These are phyloP conservation scores for Termitomyces sp. DNA, from an alignment of 1,284 basidiomycete species.

Conservation along the genomic window DNA sequence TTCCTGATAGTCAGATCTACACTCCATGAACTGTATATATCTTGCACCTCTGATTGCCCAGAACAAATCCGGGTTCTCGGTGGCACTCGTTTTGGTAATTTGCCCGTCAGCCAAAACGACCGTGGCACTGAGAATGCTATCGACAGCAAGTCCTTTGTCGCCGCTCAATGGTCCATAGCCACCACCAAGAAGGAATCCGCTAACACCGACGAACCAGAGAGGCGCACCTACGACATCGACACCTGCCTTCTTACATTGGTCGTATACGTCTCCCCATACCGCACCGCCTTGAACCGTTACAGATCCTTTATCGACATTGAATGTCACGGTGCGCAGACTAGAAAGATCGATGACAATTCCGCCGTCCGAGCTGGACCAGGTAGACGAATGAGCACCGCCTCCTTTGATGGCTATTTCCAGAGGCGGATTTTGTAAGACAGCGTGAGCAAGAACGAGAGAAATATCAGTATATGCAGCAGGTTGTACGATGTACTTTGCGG, in stretches of 20 bases:
- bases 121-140: conserved; percentile 27
- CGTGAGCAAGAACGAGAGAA: conserved; percentile 1
- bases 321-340: no score
- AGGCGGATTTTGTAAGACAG: conserved; percentile 5
- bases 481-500: no score
- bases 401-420: conserved; percentile 14
- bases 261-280: conserved; percentile 17
- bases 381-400: no score
- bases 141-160: conserved; percentile 25
- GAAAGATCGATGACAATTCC: no score
- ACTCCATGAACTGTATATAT: no score
- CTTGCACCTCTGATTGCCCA: conserved; percentile 22
- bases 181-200: conserved; percentile 20
- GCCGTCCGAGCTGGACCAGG: no score
- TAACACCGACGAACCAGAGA: conserved; percentile 11
- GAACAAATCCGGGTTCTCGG: conserved; percentile 21
- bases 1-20: background rate
- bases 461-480: conserved; percentile 5
- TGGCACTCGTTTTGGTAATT: conserved; percentile 22
- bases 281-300: no score
- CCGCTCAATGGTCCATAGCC: conserved; percentile 27
- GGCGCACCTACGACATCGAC: conserved; percentile 16
- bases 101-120: conserved; percentile 29
- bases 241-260: background rate
- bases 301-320: no score